Conservation (phyloP, 2,329 filamentous ascomycete genomes). For the Erysiphe pulchra region DNA sequence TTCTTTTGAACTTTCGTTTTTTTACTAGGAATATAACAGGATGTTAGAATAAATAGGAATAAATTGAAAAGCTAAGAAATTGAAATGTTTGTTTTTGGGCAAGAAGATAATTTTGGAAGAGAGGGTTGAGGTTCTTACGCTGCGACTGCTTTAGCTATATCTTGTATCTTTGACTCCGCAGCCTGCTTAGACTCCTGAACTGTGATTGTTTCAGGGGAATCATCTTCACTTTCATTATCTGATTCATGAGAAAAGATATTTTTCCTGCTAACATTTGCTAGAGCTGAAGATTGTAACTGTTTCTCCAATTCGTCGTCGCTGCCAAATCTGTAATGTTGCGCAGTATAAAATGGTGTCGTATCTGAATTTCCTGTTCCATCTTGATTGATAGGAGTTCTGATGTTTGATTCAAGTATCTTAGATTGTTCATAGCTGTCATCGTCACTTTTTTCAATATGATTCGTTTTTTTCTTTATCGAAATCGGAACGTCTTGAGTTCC, state of each 20-base stretch:
- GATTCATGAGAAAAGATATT: neutral
- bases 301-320: neutral
- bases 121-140: slow-evolving; percentile 3
- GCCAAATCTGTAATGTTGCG: slow-evolving; percentile 6
- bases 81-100: too few relatives aligned
- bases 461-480: neutral
- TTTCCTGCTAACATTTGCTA: neutral
- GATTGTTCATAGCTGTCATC: neutral
- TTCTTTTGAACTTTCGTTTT: too few relatives aligned
- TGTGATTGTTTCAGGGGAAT: slow-evolving; percentile 11
- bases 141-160: slow-evolving; percentile 10
- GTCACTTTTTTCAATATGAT: neutral
- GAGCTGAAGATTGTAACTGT: neutral
- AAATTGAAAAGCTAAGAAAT: too few relatives aligned
- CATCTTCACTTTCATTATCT: slow-evolving; percentile 10
- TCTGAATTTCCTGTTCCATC: neutral
- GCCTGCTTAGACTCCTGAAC: slow-evolving; percentile 7
- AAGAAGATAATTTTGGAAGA: too few relatives aligned
- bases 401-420: neutral
- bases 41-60: too few relatives aligned
- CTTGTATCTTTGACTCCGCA: slow-evolving; percentile 5
- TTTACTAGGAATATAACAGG: too few relatives aligned
- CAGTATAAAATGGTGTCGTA: neutral
- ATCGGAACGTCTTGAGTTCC: neutral
- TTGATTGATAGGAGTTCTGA: too few relatives aligned